phyloP scores from a whole-genome alignment of 441 rosid species.

The Theobroma grandiflorum region DNA sequence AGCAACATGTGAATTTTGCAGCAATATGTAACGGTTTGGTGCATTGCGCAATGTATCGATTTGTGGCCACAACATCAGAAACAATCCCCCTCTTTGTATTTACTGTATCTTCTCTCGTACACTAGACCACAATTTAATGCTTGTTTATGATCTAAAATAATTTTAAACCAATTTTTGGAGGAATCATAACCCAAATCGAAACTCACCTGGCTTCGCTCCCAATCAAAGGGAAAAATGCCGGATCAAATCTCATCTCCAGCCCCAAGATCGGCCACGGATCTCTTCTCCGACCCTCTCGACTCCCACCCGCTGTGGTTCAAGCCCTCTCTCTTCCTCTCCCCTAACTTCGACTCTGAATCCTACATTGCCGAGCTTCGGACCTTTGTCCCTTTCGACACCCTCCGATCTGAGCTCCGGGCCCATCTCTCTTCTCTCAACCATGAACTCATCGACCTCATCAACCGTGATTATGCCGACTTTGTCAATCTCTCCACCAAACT shows the following conservation, averaged over 20 bases:
- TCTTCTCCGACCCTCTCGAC: slow-evolving; percentile 92
- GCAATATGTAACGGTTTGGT: too few relatives aligned
- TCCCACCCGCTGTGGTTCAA: slow-evolving; percentile 94
- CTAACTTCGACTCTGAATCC: slow-evolving; percentile 81
- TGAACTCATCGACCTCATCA: slow-evolving; percentile 92
- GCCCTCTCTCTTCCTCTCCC: slow-evolving; percentile 85
- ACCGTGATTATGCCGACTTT: slow-evolving; percentile 94
- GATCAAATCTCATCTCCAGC: slow-evolving; percentile 57
- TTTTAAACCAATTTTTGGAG: not conserved
- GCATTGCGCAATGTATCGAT: too few relatives aligned
- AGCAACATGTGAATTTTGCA: too few relatives aligned
- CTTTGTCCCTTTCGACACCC: slow-evolving; percentile 91
- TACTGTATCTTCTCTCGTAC: too few relatives aligned
- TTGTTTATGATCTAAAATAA: too few relatives aligned
- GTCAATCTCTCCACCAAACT: slow-evolving; percentile 96
- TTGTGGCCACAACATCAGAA: too few relatives aligned
- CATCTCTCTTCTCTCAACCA: slow-evolving; percentile 89
- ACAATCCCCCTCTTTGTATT: too few relatives aligned
- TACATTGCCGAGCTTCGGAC: slow-evolving; percentile 95
- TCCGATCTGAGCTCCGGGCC: slow-evolving; percentile 87
- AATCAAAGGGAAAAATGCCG: slow-evolving; percentile 45
- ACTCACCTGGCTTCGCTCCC: not conserved
- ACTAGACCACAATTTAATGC: too few relatives aligned
- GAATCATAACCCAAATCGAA: slow-evolving; percentile 11
- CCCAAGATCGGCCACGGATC: slow-evolving; percentile 84